Evolutionary conservation across 2,329 filamentous ascomycete genomes (phyloP).

Genomic region (Penicillium verrucosum): DNA sequence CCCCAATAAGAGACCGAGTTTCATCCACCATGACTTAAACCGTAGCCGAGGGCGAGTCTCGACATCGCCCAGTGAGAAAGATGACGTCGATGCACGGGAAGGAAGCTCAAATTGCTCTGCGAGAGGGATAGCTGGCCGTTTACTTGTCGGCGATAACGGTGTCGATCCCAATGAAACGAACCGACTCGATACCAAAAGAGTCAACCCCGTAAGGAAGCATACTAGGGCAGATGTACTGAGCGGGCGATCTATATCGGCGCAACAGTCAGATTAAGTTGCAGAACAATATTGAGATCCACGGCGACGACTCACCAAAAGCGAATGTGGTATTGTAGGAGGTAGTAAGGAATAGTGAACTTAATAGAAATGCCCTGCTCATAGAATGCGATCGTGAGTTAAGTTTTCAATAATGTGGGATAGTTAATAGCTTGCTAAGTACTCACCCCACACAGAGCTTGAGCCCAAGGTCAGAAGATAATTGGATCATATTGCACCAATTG

Average conservation of each 20-base stretch:
- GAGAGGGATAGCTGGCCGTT: constrained; percentile 30
- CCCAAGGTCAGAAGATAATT: constrained; percentile 30
- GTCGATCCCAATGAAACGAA: constrained; percentile 29
- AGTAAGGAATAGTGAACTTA: constrained; percentile 35
- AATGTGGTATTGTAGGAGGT: constrained; percentile 39
- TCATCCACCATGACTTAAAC: constrained; percentile 14
- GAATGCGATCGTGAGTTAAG: constrained; percentile 20
- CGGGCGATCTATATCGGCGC: constrained; percentile 41
- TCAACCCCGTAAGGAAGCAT: constrained; percentile 41
- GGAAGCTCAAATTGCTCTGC: constrained; percentile 27
- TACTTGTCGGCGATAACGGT: constrained; percentile 20
- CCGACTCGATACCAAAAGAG: constrained; percentile 38
- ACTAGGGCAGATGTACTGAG: constrained; percentile 43
- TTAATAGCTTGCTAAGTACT: constrained; percentile 7
- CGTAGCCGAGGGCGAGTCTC: constrained; percentile 5
- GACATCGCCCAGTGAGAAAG: constrained; percentile 6
- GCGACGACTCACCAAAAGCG: constrained; percentile 37
- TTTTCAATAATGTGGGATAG: not conserved
- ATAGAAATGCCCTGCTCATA: constrained; percentile 28
- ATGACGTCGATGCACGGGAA: constrained; percentile 15
- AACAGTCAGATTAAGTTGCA: constrained; percentile 14
- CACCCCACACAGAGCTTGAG: constrained; percentile 36
- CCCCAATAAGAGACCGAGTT: constrained; percentile 9
- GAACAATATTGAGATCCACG: not conserved
- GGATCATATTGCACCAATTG: constrained; percentile 24